Conservation (phyloP, 306 rosid genomes). For the Lathyrus tuberosus region DNA sequence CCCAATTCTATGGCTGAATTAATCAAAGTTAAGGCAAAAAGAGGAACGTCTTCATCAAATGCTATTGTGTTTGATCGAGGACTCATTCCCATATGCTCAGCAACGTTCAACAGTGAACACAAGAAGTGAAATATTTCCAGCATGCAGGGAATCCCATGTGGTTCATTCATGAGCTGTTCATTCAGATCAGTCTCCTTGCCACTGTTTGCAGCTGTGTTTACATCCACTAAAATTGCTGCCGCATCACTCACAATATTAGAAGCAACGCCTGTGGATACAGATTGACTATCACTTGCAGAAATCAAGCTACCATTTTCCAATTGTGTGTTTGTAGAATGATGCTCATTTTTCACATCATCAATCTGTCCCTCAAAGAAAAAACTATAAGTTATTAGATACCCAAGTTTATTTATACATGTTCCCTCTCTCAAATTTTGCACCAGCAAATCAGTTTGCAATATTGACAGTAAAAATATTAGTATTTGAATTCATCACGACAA, state of each 20-base stretch:
- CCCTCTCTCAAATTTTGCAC: constrained; percentile 31
- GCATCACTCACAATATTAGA: constrained; percentile 43
- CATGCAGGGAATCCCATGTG: constrained; percentile 95
- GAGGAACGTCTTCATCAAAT: constrained; percentile 96
- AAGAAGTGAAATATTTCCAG: constrained; percentile 91
- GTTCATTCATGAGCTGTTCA: constrained; percentile 75
- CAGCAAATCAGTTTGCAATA: constrained; percentile 21
- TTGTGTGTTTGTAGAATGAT: constrained; percentile 52
- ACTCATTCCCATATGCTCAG: constrained; percentile 75
- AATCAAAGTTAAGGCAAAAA: constrained; percentile 90
- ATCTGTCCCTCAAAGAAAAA: constrained; percentile 50
- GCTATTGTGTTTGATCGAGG: constrained; percentile 80
- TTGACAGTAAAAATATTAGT: constrained; percentile 3
- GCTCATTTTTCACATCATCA: constrained; percentile 50
- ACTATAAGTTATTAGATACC: not conserved
- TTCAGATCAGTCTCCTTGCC: constrained; percentile 61
- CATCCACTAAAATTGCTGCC: constrained; percentile 51
- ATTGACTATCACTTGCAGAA: constrained; percentile 58
- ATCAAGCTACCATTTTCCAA: constrained; percentile 71
- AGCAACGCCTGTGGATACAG: constrained; percentile 54
- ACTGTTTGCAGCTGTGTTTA: constrained; percentile 43
- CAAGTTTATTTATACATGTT: constrained; percentile 25
- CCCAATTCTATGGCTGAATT: constrained; percentile 95
- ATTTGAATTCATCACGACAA: constrained; percentile 13
- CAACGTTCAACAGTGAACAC: constrained; percentile 80